phyloP scores from a whole-genome alignment of 2,329 filamentous ascomycete species.

The Aureobasidium sp. region DNA sequence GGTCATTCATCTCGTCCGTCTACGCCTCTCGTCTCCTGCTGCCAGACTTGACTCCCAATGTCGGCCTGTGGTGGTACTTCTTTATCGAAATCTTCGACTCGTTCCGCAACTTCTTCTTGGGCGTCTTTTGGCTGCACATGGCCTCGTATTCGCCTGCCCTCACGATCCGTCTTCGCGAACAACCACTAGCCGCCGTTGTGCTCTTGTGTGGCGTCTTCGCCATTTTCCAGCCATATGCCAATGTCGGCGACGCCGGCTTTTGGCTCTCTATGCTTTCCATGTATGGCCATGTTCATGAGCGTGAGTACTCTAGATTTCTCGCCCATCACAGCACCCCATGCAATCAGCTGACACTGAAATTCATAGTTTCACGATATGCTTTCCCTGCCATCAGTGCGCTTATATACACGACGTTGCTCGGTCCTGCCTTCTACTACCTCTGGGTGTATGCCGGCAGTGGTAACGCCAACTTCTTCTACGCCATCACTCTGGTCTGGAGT shows the following conservation, averaged over 20 bases:
- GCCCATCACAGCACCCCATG: too few species aligned
- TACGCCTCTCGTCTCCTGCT: constrained; percentile 90
- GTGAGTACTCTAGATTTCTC: constrained; percentile 39
- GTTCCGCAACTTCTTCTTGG: constrained; percentile 93
- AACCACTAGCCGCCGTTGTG: constrained; percentile 79
- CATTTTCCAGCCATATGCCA: constrained; percentile 96
- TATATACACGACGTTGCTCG: constrained; percentile 80
- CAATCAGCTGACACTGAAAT: neutral
- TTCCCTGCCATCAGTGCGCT: constrained; percentile 79
- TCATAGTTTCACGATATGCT: constrained; percentile 77
- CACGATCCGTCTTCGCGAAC: constrained; percentile 71
- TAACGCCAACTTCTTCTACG: constrained; percentile 99
- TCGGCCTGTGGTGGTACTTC: constrained; percentile 99
- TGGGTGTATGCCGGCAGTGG: constrained; percentile 98
- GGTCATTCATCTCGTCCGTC: constrained; percentile 80
- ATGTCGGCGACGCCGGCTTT: constrained; percentile 79
- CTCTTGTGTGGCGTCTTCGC: constrained; percentile 84
- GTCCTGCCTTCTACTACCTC: constrained; percentile 90
- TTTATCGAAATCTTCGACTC: constrained; percentile 99
- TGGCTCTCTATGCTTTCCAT: constrained; percentile 78
- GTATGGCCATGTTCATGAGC: constrained; percentile 84
- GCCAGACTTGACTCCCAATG: constrained; percentile 88
- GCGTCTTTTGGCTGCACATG: constrained; percentile 95
- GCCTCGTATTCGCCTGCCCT: constrained; percentile 82
- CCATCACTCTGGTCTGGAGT: constrained; percentile 98